Evolutionary conservation across 768 basidiomycete species (phyloP), one percentile per base, ranked within the genome.

Genomic region (Termitomyces eurrhizus): DNA sequence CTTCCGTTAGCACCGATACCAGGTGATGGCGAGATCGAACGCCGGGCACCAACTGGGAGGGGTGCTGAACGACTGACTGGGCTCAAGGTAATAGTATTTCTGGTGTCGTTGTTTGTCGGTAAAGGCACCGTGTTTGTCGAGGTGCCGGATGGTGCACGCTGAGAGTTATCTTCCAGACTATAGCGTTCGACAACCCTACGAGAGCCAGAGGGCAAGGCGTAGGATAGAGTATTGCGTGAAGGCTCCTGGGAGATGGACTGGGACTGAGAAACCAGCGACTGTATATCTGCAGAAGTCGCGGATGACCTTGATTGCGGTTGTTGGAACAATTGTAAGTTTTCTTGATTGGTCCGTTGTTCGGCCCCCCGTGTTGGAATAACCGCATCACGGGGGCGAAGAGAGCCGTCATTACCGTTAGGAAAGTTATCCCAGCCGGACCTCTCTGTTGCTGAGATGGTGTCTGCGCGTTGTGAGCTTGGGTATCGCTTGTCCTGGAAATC

Each of bases 401-500:
- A 33, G 36, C 55, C 59, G 21, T 66, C 64, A 49, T 61, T 63
- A 29, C 59, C 62, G n/a, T 58, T 66, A 32, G 65, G 64, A 33
- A 61, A 48, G 39, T 36, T 55, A 49, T 70, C 70, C 70, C 75
- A 73, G 54, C 64, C 56, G 32, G 67, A 65, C 36, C 65, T 66
- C 60, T 72, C 73, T 33, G 68, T 56, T 56, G 70, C 62, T 6
- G 69, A 65, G 59, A 78, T 72, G 44, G 70, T 58, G 57, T 71
- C 68, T 36, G 69, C 51, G 49, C 63, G 70, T 50, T 67, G 67
- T 45, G 62, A 66, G 46, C 62, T 59, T 21, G 77, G 75, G 62
- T 88, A 87, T 68, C 87, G 78, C 68, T 81, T 82, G 75, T 88
- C 88, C 66, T 80, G 78, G 70, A 84, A 80, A 72, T 86, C 84